A percentile compares a stretch with the other conserved stretches of the same genome.
Conservation (phyloP, 2,329 filamentous ascomycete genomes). For the Talaromyces marneffei region DNA sequence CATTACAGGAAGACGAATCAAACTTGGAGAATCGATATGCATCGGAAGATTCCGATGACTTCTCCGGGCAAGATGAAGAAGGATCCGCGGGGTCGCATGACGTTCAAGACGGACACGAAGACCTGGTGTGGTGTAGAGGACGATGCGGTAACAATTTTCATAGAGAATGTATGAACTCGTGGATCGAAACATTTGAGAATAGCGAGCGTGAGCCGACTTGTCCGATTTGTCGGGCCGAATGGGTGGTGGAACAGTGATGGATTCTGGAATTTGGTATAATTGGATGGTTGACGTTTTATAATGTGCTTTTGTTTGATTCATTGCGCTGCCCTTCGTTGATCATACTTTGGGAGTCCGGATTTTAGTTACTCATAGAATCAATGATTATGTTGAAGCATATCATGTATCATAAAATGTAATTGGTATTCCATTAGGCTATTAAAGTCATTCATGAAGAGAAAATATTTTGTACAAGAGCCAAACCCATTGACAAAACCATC, state of each 20-base stretch:
- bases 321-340: too few species aligned
- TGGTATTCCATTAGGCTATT: not conserved
- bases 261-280: not conserved
- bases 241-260: not conserved
- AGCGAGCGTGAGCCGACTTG: not conserved
- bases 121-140: constrained; percentile 7
- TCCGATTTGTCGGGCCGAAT: constrained; percentile 9
- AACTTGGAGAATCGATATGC: not conserved
- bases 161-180: constrained; percentile 2
- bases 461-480: not conserved
- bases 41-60: not conserved
- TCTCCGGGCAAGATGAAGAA: not conserved
- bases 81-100: not conserved
- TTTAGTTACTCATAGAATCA: not conserved
- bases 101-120: not conserved
- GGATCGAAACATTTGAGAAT: not conserved
- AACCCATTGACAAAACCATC: not conserved
- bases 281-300: not conserved
- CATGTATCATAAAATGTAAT: too few species aligned
- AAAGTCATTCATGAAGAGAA: not conserved
- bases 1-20: not conserved
- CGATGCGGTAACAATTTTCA: constrained; percentile 13
- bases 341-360: not conserved
- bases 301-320: not conserved
- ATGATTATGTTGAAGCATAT: not conserved